phyloP scores from a whole-genome alignment of 805 yeast genomes.

The Ogataea sp. region DNA sequence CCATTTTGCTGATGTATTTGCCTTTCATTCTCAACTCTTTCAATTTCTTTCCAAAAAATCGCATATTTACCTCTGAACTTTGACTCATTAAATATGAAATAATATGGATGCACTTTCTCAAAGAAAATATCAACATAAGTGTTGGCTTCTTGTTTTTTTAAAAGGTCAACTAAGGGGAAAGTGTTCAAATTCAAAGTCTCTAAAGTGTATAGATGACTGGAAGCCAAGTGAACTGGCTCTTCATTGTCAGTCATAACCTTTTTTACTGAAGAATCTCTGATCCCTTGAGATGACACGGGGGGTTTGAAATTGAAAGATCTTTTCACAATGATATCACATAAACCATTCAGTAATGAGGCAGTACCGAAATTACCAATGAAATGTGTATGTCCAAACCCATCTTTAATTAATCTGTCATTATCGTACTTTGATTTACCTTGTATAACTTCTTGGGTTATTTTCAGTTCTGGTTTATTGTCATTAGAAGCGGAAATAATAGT shows the following conservation, averaged over 20 bases:
- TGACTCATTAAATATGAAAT: slow-evolving; percentile 30
- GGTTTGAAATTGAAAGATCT: slow-evolving; percentile 27
- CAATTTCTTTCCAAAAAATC: slow-evolving; percentile 31
- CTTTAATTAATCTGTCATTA: slow-evolving; percentile 31
- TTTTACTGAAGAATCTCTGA: slow-evolving; percentile 25
- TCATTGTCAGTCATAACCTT: slow-evolving; percentile 24
- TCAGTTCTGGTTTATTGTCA: too few relatives aligned
- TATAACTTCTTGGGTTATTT: slow-evolving; percentile 13
- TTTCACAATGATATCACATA: slow-evolving; percentile 35
- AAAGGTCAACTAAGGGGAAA: slow-evolving; percentile 31
- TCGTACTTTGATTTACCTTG: slow-evolving; percentile 16
- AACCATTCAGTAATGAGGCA: slow-evolving; percentile 32
- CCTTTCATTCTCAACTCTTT: neutral
- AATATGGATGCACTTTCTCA: slow-evolving; percentile 34
- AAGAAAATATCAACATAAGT: slow-evolving; percentile 30
- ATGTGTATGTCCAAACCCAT: slow-evolving; percentile 37
- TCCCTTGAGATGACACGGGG: slow-evolving; percentile 26
- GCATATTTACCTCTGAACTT: slow-evolving; percentile 27
- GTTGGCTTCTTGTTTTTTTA: slow-evolving; percentile 28
- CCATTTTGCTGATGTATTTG: neutral
- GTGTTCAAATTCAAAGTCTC: slow-evolving; percentile 23
- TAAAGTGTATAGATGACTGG: slow-evolving; percentile 23
- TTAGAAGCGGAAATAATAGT: too few relatives aligned
- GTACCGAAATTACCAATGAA: slow-evolving; percentile 40
- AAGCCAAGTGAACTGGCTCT: slow-evolving; percentile 26